A percentile compares a stretch with the other conserved stretches of the same genome.
These are phyloP conservation scores for Pyrus betulifolia DNA, from an alignment of 306 rosid species.

Conservation along the genomic window DNA sequence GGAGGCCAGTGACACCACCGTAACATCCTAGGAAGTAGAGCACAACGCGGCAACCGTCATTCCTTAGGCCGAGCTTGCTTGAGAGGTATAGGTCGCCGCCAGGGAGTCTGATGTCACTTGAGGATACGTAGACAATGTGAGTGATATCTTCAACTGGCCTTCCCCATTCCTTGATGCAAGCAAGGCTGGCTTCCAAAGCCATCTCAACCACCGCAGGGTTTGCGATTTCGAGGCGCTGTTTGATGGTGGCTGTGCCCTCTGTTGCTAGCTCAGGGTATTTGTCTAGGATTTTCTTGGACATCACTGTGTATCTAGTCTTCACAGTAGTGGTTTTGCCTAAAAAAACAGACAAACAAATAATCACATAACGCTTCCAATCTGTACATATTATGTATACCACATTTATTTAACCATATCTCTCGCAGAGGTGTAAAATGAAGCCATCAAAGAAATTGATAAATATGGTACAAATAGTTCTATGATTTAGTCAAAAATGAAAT, in stretches of 20 bases:
- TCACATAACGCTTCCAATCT: not conserved
- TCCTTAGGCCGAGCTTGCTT: conserved; percentile 55
- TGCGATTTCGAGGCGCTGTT: conserved; percentile 75
- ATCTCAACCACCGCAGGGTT: conserved; percentile 85
- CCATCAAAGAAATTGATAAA: not conserved
- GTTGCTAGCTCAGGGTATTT: conserved; percentile 76
- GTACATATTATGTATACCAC: not conserved
- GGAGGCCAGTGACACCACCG: conserved; percentile 84
- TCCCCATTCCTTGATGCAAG: conserved; percentile 91
- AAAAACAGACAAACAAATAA: not conserved
- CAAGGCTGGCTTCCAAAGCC: conserved; percentile 68
- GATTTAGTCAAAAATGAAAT: not conserved
- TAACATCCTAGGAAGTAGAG: conserved; percentile 90
- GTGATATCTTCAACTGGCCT: conserved; percentile 68
- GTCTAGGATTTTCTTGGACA: conserved; percentile 94
- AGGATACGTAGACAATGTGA: conserved; percentile 81
- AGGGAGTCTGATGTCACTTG: conserved; percentile 78
- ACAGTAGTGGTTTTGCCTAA: conserved; percentile 92
- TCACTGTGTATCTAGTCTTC: conserved; percentile 92
- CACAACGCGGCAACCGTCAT: conserved; percentile 66
- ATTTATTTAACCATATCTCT: not conserved
- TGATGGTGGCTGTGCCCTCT: conserved; percentile 81
- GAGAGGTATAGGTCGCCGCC: conserved; percentile 92
- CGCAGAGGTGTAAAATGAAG: not conserved
- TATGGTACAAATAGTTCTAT: not conserved